Evolutionary conservation across 768 basidiomycete species (phyloP).

Genomic region (Tulasnella sp.): DNA sequence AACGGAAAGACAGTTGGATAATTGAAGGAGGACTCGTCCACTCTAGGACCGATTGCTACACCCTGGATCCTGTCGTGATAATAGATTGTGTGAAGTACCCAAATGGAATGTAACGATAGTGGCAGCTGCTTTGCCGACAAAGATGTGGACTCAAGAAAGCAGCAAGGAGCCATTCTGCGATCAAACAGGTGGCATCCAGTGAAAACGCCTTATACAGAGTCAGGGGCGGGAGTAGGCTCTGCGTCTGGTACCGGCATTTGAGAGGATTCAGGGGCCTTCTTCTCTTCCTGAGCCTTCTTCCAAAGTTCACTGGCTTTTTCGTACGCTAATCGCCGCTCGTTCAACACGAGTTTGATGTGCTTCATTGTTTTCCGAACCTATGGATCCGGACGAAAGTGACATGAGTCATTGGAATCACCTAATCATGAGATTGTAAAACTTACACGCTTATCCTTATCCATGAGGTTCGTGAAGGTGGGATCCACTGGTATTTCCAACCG

Average conservation of each 20-base stretch:
- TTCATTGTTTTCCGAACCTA: slow-evolving; percentile 93
- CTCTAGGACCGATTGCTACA: too few species aligned
- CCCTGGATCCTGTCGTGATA: too few species aligned
- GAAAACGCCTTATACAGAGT: too few species aligned
- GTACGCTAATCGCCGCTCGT: slow-evolving; percentile 79
- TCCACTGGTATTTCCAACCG: slow-evolving; percentile 33
- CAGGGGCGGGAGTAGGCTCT: too few species aligned
- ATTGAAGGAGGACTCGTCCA: too few species aligned
- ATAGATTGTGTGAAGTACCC: too few species aligned
- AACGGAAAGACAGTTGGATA: slow-evolving; percentile 1
- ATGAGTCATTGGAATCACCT: not conserved
- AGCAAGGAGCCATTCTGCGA: too few species aligned
- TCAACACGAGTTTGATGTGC: slow-evolving; percentile 84
- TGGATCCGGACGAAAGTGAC: not conserved
- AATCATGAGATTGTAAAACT: not conserved
- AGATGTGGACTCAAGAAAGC: too few species aligned
- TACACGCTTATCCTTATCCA: slow-evolving; percentile 17
- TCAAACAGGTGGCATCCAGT: too few species aligned
- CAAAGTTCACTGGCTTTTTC: slow-evolving; percentile 40
- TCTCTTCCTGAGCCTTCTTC: not conserved
- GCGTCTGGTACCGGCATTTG: not conserved
- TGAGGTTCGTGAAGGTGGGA: not conserved
- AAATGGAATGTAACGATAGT: too few species aligned
- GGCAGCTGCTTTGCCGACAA: too few species aligned
- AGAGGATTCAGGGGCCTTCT: not conserved